phyloP scores from a whole-genome alignment of 768 basidiomycete genomes.

The Hygrocybe punicea region DNA sequence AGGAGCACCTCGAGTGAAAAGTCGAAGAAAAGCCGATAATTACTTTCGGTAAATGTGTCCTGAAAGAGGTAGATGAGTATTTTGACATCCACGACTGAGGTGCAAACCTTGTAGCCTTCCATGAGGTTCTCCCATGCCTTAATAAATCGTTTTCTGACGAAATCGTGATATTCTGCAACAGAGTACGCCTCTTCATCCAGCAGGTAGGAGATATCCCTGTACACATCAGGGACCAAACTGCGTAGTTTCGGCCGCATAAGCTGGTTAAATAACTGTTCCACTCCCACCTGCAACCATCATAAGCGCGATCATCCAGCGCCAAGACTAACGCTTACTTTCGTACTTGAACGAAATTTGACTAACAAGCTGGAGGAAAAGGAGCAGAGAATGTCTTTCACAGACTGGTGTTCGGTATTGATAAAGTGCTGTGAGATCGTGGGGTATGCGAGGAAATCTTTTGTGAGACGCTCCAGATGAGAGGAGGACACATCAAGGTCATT shows the following conservation, averaged over 20 bases:
- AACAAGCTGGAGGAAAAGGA: slow-evolving; percentile 50
- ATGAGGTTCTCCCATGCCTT: slow-evolving; percentile 83
- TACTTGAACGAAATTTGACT: slow-evolving; percentile 63
- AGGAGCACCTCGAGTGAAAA: slow-evolving; percentile 83
- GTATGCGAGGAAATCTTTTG: slow-evolving; percentile 58
- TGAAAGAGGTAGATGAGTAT: slow-evolving; percentile 29
- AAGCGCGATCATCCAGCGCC: not conserved
- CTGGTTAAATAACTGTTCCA: slow-evolving; percentile 96
- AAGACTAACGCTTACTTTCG: slow-evolving; percentile 52
- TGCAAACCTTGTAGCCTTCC: slow-evolving; percentile 78
- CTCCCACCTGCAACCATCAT: slow-evolving; percentile 52
- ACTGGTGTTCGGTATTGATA: slow-evolving; percentile 50
- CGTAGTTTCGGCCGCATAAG: slow-evolving; percentile 84
- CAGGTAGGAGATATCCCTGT: slow-evolving; percentile 84
- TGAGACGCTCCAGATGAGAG: slow-evolving; percentile 81
- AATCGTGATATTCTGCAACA: slow-evolving; percentile 78
- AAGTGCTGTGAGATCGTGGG: slow-evolving; percentile 65
- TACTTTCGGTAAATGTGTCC: slow-evolving; percentile 84
- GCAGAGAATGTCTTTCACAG: slow-evolving; percentile 47
- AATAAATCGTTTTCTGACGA: slow-evolving; percentile 85
- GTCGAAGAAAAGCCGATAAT: slow-evolving; percentile 83
- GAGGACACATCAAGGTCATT: slow-evolving; percentile 95
- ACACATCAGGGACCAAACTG: slow-evolving; percentile 79
- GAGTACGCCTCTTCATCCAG: slow-evolving; percentile 87
- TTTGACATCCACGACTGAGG: not conserved